Evolutionary conservation across 768 basidiomycete genomes (phyloP).

Genomic region (Pleurotus eryngii): DNA sequence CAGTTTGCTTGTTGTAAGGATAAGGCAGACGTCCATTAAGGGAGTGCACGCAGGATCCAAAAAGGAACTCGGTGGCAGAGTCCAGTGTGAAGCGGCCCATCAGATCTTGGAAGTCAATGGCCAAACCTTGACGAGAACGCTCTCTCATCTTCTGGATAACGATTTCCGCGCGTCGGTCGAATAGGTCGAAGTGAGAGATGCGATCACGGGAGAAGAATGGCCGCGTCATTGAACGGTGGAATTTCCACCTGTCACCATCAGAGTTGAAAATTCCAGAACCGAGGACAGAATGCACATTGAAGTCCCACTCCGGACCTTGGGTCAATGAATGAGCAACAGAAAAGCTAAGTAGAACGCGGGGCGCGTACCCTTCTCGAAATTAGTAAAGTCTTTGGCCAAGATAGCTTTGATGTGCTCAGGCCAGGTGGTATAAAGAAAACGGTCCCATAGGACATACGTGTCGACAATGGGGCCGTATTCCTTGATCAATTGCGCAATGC

Average conservation of each 20-base stretch:
- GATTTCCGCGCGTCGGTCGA: slow-evolving; percentile 50
- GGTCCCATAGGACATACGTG: slow-evolving; percentile 41
- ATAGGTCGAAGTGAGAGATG: slow-evolving; percentile 58
- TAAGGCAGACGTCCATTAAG: slow-evolving; percentile 51
- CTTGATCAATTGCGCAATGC: slow-evolving; percentile 29
- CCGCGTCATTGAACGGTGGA: slow-evolving; percentile 60
- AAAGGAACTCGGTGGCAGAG: slow-evolving; percentile 64
- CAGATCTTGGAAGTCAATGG: slow-evolving; percentile 63
- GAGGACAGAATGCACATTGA: slow-evolving; percentile 44
- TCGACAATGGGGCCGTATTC: slow-evolving; percentile 42
- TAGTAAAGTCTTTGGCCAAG: slow-evolving; percentile 54
- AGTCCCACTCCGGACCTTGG: slow-evolving; percentile 31
- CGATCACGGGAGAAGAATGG: slow-evolving; percentile 60
- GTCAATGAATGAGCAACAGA: not conserved
- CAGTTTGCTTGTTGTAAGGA: slow-evolving; percentile 36
- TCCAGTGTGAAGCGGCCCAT: slow-evolving; percentile 66
- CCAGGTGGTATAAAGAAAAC: slow-evolving; percentile 43
- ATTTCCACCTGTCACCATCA: slow-evolving; percentile 66
- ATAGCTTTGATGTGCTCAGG: slow-evolving; percentile 58
- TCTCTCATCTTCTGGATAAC: slow-evolving; percentile 42
- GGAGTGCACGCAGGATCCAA: slow-evolving; percentile 54
- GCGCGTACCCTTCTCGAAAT: slow-evolving; percentile 52
- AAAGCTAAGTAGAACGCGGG: not conserved
- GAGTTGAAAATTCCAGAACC: slow-evolving; percentile 70
- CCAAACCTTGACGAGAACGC: slow-evolving; percentile 45